These are phyloP conservation scores for Telopea speciosissima DNA, from an alignment of 177 flowering plant genomes.

Conservation along the genomic window DNA sequence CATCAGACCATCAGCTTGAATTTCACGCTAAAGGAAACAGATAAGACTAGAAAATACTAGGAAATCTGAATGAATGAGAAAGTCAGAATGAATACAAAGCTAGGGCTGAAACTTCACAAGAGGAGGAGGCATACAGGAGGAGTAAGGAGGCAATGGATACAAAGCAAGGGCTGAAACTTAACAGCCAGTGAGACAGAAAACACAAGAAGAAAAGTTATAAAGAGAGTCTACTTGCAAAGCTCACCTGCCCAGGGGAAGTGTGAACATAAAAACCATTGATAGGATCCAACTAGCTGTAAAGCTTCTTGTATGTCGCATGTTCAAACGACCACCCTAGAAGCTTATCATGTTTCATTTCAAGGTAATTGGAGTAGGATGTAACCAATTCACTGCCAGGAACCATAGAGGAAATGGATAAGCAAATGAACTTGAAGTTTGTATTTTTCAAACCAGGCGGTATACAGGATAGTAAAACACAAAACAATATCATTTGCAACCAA, in stretches of 20 bases:
- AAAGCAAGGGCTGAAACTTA: too few species aligned
- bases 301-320: slow-evolving; percentile 66
- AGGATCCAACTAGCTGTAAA: slow-evolving; percentile 90
- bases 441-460: not conserved
- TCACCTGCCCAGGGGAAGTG: slow-evolving; percentile 74
- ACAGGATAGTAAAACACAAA: not conserved
- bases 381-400: slow-evolving; percentile 58
- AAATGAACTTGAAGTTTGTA: slow-evolving; percentile 1
- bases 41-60: too few species aligned
- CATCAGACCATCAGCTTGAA: too few species aligned
- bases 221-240: slow-evolving; percentile 19
- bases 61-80: too few species aligned
- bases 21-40: too few species aligned
- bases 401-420: not conserved
- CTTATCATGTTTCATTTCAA: slow-evolving; percentile 86
- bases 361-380: slow-evolving; percentile 65
- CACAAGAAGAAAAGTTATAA: not conserved
- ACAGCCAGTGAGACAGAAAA: too few species aligned
- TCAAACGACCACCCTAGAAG: slow-evolving; percentile 80
- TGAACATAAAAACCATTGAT: slow-evolving; percentile 90
- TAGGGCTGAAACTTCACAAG: too few species aligned
- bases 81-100: too few species aligned
- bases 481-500: not conserved
- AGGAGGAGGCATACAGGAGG: too few species aligned
- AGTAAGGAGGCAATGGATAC: too few species aligned